A percentile compares a stretch with the other conserved stretches of the same genome.
phyloP scores from a whole-genome alignment of 257 asterid genomes.

The Lithospermum erythrorhizon region DNA sequence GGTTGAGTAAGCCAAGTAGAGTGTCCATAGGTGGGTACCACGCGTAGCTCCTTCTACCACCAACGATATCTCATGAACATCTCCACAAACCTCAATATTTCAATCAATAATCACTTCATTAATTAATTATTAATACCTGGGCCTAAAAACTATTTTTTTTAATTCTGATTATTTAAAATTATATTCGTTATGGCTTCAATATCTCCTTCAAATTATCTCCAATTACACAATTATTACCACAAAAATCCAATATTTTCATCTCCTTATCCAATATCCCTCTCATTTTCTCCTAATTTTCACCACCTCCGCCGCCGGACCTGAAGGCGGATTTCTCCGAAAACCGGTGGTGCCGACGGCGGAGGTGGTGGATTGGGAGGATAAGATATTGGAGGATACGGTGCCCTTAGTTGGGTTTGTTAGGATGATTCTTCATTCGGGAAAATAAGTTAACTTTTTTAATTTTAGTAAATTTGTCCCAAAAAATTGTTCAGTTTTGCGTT shows the following conservation, averaged over 20 bases:
- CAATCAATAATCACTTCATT: too few relatives aligned
- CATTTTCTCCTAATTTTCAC: too few relatives aligned
- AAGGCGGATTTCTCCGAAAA: constrained; percentile 40
- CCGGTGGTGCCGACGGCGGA: constrained; percentile 30
- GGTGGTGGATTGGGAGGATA: constrained; percentile 71
- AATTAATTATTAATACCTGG: too few relatives aligned
- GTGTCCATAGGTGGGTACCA: too few relatives aligned
- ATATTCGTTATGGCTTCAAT: constrained; percentile 27
- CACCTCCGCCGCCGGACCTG: background rate
- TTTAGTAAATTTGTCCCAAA: too few relatives aligned
- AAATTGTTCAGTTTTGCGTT: background rate
- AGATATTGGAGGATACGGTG: constrained; percentile 85
- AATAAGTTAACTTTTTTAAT: constrained; percentile 22
- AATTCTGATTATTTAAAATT: background rate
- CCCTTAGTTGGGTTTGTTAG: constrained; percentile 84
- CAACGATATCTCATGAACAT: too few relatives aligned
- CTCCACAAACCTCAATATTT: too few relatives aligned
- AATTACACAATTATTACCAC: constrained; percentile 9
- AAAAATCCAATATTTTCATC: constrained; percentile 33
- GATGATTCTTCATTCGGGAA: constrained; percentile 88
- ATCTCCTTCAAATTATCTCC: constrained; percentile 11
- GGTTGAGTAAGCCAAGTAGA: too few relatives aligned
- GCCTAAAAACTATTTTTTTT: too few relatives aligned
- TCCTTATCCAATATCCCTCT: constrained; percentile 33
- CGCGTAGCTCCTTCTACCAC: too few relatives aligned